Percentiles rank a stretch among this genome's conserved stretches.
Conservation (phyloP, 2,329 filamentous ascomycete genomes). For the Sphaerulina populicola region DNA sequence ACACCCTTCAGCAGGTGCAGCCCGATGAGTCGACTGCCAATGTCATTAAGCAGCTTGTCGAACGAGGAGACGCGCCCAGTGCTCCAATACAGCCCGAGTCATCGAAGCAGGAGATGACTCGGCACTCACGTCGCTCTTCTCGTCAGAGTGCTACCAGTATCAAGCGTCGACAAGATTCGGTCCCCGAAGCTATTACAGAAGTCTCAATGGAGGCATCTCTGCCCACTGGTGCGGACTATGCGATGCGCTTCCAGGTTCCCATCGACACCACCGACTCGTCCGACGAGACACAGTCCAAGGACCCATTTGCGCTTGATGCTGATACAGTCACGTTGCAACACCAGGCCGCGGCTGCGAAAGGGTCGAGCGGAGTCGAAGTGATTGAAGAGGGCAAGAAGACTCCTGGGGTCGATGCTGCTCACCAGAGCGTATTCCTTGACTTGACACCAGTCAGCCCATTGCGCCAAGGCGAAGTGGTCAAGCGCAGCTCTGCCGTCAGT, state of each 20-base stretch:
- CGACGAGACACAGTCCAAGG: constrained; percentile 29
- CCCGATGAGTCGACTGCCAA: constrained; percentile 17
- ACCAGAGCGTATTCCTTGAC: constrained; percentile 10
- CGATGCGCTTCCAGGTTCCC: constrained; percentile 29
- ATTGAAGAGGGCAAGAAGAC: constrained; percentile 14
- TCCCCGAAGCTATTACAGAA: constrained; percentile 20
- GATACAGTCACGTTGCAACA: constrained; percentile 31
- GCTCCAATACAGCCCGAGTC: background rate
- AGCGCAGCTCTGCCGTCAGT: constrained; percentile 30
- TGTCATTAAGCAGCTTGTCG: constrained; percentile 13
- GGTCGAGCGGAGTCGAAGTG: constrained; percentile 6
- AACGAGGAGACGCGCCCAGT: constrained; percentile 5
- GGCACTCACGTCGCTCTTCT: constrained; percentile 10
- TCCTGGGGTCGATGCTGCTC: constrained; percentile 5
- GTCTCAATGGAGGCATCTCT: constrained; percentile 18
- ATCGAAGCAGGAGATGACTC: background rate
- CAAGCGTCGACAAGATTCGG: constrained; percentile 15
- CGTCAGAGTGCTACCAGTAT: constrained; percentile 8
- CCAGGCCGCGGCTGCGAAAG: constrained; percentile 21
- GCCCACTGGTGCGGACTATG: constrained; percentile 28
- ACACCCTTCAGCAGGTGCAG: constrained; percentile 16
- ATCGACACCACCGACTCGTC: constrained; percentile 26
- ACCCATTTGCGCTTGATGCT: constrained; percentile 30
- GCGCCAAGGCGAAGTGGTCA: constrained; percentile 24
- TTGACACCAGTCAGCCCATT: constrained; percentile 29